phyloP scores from a whole-genome alignment of 768 basidiomycete species.

The Termitomyces sp. region DNA sequence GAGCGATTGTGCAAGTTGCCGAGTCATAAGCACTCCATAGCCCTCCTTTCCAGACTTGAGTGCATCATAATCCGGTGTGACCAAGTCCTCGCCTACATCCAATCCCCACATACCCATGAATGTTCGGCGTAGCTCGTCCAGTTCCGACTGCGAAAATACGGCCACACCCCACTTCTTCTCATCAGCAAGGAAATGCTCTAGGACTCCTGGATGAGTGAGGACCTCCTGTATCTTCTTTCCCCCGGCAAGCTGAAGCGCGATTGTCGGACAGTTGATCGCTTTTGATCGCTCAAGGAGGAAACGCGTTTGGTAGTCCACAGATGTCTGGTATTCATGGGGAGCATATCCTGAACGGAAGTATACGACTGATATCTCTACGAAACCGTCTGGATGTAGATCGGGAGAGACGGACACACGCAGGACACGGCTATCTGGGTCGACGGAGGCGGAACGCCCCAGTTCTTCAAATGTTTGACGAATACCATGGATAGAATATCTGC shows the following conservation, averaged over 20 bases:
- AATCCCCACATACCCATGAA: constrained; percentile 93
- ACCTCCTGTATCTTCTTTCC: constrained; percentile 95
- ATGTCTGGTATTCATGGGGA: constrained; percentile 73
- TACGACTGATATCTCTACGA: constrained; percentile 76
- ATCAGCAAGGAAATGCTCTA: constrained; percentile 68
- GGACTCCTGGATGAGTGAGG: constrained; percentile 65
- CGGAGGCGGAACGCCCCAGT: constrained; percentile 52
- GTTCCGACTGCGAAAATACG: constrained; percentile 32
- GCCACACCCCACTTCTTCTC: constrained; percentile 31
- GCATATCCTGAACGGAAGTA: constrained; percentile 92
- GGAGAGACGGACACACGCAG: constrained; percentile 39
- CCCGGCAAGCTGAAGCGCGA: constrained; percentile 92
- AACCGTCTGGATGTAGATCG: constrained; percentile 27
- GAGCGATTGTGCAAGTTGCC: constrained; percentile 45
- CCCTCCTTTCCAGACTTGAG: constrained; percentile 27
- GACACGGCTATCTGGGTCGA: constrained; percentile 44
- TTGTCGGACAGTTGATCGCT: constrained; percentile 91
- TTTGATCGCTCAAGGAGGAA: constrained; percentile 73
- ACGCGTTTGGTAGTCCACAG: constrained; percentile 67
- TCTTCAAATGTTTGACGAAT: constrained; percentile 76
- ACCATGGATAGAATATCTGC: constrained; percentile 71
- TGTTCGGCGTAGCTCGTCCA: constrained; percentile 59
- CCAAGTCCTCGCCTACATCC: constrained; percentile 40
- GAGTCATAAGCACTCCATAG: constrained; percentile 50
- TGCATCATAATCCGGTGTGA: constrained; percentile 28